Conservation (phyloP, 139 green algal genomes). For the Mychonastes homosphaera region DNA sequence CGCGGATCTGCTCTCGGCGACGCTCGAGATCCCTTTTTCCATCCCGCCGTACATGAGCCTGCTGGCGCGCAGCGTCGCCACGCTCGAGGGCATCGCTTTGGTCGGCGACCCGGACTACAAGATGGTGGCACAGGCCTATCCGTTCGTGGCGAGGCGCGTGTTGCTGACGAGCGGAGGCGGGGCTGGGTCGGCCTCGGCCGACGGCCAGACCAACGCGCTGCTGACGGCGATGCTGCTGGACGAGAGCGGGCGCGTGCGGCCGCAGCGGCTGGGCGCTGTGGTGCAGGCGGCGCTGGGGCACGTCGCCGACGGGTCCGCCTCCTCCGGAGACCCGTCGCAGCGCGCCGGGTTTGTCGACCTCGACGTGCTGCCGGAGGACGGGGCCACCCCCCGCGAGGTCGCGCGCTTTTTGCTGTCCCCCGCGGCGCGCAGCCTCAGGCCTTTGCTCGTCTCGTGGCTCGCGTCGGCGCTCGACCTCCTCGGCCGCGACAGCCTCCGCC, state of each 20-base stretch:
- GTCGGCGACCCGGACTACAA: conserved; percentile 63
- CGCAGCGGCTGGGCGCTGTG: not conserved
- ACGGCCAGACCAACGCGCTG: not conserved
- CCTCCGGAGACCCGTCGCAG: too few relatives aligned
- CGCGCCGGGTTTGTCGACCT: conserved; percentile 62
- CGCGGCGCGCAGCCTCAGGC: conserved; percentile 50
- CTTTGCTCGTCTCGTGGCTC: conserved; percentile 49
- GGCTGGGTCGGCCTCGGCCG: not conserved
- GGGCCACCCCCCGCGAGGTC: conserved; percentile 23
- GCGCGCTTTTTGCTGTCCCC: conserved; percentile 50
- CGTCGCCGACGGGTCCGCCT: conserved; percentile 49
- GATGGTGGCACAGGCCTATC: conserved; percentile 76
- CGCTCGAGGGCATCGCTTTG: conserved; percentile 68
- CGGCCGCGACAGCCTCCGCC: conserved; percentile 41
- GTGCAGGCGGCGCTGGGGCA: conserved; percentile 62
- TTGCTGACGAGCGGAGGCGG: not conserved
- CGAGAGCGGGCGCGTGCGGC: not conserved
- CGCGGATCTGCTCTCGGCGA: conserved; percentile 58
- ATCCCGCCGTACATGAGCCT: conserved; percentile 84
- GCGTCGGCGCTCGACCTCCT: conserved; percentile 45
- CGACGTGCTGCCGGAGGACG: conserved; percentile 57
- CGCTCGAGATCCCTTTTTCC: conserved; percentile 76
- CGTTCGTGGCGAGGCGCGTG: conserved; percentile 63
- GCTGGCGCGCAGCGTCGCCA: conserved; percentile 60
- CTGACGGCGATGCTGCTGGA: conserved; percentile 23